Percentiles rank a stretch among this genome's conserved stretches.
phyloP scores from a whole-genome alignment of 192 early-diverging fungal species.

The Podila verticillata region DNA sequence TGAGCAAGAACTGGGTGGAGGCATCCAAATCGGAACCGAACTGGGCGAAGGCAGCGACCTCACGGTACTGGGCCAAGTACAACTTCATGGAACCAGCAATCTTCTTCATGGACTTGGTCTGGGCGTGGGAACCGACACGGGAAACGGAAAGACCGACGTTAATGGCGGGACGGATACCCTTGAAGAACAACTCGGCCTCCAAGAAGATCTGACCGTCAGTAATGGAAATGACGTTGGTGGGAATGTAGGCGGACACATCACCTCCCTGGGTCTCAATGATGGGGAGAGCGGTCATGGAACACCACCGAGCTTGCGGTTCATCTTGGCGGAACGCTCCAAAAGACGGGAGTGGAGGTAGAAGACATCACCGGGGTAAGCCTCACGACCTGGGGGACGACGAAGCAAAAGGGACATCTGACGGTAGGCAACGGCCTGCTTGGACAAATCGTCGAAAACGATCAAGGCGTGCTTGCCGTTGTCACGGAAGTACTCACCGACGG shows the following conservation, averaged over 20 bases:
- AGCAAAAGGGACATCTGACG: constrained; percentile 99
- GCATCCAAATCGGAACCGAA: constrained; percentile 99
- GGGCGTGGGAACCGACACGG: constrained; percentile 99
- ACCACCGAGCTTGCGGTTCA: constrained; percentile 95
- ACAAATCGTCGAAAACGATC: constrained; percentile 99
- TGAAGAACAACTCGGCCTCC: constrained; percentile 99
- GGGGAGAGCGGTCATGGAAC: constrained; percentile 98
- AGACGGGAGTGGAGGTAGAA: constrained; percentile 91
- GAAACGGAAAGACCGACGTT: constrained; percentile 99
- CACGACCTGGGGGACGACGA: constrained; percentile 99
- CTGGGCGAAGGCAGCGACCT: constrained; percentile 99
- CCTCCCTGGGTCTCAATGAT: constrained; percentile 99
- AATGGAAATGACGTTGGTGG: constrained; percentile 99
- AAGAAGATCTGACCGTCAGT: constrained; percentile 99
- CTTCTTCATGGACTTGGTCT: constrained; percentile 99
- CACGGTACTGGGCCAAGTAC: constrained; percentile 99
- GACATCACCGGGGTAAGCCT: constrained; percentile 99
- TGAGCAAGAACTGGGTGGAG: constrained; percentile 99
- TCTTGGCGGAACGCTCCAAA: constrained; percentile 99
- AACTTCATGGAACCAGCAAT: constrained; percentile 99
- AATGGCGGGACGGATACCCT: constrained; percentile 99
- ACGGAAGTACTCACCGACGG: constrained; percentile 99
- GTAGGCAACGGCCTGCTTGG: constrained; percentile 99
- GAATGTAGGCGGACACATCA: constrained; percentile 99
- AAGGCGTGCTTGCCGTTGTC: constrained; percentile 98